Conservation (phyloP, 768 basidiomycete genomes). For the Paxillus involutus region DNA sequence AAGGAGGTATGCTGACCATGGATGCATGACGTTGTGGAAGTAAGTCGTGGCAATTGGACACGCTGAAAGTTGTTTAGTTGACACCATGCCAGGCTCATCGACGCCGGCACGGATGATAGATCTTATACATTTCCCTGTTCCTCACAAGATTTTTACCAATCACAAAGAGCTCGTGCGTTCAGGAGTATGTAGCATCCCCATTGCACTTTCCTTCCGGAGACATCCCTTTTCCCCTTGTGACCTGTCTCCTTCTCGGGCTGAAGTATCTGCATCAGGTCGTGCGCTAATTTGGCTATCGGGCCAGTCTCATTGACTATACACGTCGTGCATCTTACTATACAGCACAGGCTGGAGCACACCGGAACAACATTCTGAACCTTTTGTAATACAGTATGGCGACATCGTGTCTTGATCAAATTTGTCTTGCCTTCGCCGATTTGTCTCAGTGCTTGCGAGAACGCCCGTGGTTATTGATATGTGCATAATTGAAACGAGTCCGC, state of each 20-base stretch:
- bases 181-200: constrained; percentile 1
- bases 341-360: not conserved
- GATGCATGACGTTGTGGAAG: not conserved
- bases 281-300: constrained; percentile 24
- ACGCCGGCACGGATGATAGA: not conserved
- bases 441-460: no score
- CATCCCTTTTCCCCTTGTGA: constrained; percentile 10
- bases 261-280: not conserved
- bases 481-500: no score
- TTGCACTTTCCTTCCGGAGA: constrained; percentile 14
- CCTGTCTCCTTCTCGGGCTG: constrained; percentile 4
- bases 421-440: no score
- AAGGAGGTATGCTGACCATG: not conserved
- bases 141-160: constrained; percentile 21
- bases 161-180: constrained; percentile 15
- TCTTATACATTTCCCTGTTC: not conserved
- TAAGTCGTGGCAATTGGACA: not conserved
- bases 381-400: no score
- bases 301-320: not conserved
- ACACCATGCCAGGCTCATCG: not conserved
- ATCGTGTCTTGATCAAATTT: no score
- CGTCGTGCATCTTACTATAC: not conserved
- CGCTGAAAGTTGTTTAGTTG: not conserved
- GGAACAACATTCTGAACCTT: not conserved
- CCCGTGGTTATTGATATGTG: no score